Evolutionary conservation across 257 asterid genomes (phyloP), one percentile per base, ranked within the genome.

Genomic region (Misopates orontium): DNA sequence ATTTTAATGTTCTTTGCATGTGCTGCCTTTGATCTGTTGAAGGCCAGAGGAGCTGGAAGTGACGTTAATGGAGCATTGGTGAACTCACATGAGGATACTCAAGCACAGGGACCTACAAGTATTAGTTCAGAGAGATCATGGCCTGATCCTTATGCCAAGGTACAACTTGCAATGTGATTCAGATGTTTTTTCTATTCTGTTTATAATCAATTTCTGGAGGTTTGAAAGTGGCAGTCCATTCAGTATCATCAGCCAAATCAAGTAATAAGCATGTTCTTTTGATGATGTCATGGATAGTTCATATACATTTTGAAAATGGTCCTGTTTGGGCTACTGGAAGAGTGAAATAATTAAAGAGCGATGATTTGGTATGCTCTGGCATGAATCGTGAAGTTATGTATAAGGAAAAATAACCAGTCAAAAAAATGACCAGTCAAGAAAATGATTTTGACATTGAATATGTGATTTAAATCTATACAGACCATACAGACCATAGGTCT

Each of bases 111-210:
- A 71, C 65, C 80, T 56, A 52, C 79, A 23, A 76, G 82, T 71
- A 68, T 73, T 76, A 71, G 76, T 68, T 83, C 90, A 11, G 96
- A 88, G 50, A 79, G 79, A 69, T 60, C 87, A 28, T 80, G 87
- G 91, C 68, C 71, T 54, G 87, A 83, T 79, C 71, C 86, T 64
- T 72, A 80, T 55, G 57, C 82, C 55, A 81, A 88, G 95, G 90
- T 83, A 67, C 60, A 42, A 21, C 22, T 19, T 8, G 17, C 40
- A 54, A 19, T 45, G 42, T 22, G 66, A 56, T 40, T 58, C 42
- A 60, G 44, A 60, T 66, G 60, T 44, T 58, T 76, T 55, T 31
- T 25, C 65, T 39, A 65, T 25, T 67, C 19, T 64, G 47, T 16
- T 19, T 22, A 20, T 31, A 31, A 40, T 23, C 36, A 50, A 6